A percentile compares a stretch with the other conserved stretches of the same genome.
These are phyloP conservation scores for Xerocomus brunneocitrinus DNA, from an alignment of 768 basidiomycete species.

Conservation along the genomic window DNA sequence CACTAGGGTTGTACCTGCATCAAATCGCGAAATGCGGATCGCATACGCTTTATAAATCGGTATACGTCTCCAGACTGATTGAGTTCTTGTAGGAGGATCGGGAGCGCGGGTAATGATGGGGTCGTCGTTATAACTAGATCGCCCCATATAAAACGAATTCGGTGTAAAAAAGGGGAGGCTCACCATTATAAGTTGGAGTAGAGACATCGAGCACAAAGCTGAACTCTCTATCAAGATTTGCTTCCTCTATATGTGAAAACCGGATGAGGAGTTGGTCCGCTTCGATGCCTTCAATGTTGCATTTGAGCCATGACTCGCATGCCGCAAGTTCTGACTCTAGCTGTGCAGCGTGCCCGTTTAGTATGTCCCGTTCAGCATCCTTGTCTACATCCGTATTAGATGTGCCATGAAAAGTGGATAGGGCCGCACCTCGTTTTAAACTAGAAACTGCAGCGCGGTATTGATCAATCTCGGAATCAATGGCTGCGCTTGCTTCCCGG, in stretches of 20 bases:
- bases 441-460: slow-evolving; percentile 58
- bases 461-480: slow-evolving; percentile 71
- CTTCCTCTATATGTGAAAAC: slow-evolving; percentile 61
- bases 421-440: slow-evolving; percentile 55
- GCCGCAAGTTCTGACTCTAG: slow-evolving; percentile 51
- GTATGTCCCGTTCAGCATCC: slow-evolving; percentile 54
- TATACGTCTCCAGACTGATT: slow-evolving; percentile 69
- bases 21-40: slow-evolving; percentile 46
- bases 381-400: slow-evolving; percentile 47
- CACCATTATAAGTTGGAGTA: slow-evolving; percentile 60
- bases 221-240: slow-evolving; percentile 58
- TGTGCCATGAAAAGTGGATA: background rate
- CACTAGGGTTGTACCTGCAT: slow-evolving; percentile 6
- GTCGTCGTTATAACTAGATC: slow-evolving; percentile 71
- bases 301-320: slow-evolving; percentile 55
- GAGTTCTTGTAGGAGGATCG: slow-evolving; percentile 63
- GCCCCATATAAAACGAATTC: background rate
- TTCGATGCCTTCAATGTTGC: slow-evolving; percentile 75
- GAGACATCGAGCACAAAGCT: slow-evolving; percentile 76
- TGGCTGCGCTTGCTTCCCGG: slow-evolving; percentile 51
- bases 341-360: slow-evolving; percentile 49
- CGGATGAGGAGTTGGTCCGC: slow-evolving; percentile 67
- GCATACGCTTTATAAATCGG: slow-evolving; percentile 62
- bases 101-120: slow-evolving; percentile 62
- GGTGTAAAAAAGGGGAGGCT: slow-evolving; percentile 7